A percentile compares a stretch with the other conserved stretches of the same genome.
Conservation (phyloP, 345 rosid genomes). For the Sisymbrium irio region DNA sequence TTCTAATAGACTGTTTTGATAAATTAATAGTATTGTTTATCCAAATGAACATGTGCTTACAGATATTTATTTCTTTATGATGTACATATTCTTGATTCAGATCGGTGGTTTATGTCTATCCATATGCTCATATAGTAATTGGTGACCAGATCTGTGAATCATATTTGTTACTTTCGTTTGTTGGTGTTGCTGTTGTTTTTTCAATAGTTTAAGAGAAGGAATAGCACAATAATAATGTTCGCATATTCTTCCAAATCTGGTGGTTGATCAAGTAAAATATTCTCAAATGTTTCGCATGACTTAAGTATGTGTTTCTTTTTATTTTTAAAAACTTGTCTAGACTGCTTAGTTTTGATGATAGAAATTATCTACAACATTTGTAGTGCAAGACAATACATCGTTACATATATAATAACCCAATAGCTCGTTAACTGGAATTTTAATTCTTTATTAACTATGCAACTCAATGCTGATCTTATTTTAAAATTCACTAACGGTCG, state of each 20-base stretch:
- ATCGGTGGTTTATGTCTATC: not conserved
- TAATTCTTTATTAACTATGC: not conserved
- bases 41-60: not conserved
- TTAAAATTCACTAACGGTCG: not conserved
- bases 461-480: not conserved
- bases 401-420: not conserved
- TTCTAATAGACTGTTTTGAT: not conserved
- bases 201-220: not conserved
- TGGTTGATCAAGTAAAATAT: not conserved
- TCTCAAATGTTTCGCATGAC: not conserved
- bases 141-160: constrained; percentile 20
- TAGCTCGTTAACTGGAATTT: not conserved
- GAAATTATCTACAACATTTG: not conserved
- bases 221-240: not conserved
- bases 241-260: not conserved
- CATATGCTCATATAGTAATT: constrained; percentile 1
- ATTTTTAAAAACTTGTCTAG: not conserved
- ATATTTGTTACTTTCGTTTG: no score
- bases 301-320: not conserved
- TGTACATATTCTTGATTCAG: not conserved
- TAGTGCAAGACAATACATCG: not conserved
- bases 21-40: not conserved
- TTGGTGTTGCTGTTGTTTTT: not conserved
- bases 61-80: not conserved
- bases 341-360: not conserved